Conservation (phyloP, 1,284 basidiomycete species). For the Boletus hoseneyae region DNA sequence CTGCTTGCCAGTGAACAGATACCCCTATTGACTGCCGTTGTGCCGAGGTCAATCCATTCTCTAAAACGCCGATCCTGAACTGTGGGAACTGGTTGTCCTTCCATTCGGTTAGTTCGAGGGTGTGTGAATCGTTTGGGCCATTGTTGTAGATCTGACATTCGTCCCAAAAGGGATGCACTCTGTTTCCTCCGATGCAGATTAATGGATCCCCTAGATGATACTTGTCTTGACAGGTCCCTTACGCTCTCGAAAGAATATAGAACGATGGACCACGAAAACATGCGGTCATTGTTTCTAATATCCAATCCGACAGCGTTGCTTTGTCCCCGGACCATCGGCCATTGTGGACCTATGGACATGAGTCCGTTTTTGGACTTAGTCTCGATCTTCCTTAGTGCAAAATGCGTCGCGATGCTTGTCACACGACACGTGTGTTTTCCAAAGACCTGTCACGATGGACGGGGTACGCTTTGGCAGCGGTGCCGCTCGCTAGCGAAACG, state of each 20-base stretch:
- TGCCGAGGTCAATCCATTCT: not conserved
- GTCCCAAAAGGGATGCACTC: no score
- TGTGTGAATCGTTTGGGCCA: not conserved
- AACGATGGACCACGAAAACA: not conserved
- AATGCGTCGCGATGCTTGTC: no score
- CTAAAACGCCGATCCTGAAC: not conserved
- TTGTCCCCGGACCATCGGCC: conserved; percentile 4
- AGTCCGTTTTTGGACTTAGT: not conserved
- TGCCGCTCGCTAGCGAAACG: not conserved
- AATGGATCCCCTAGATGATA: no score
- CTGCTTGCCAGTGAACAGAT: no score
- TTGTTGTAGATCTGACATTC: no score
- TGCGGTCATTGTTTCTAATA: not conserved
- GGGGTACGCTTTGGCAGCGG: not conserved
- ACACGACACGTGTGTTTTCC: not conserved
- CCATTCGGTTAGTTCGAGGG: no score
- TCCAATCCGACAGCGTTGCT: conserved; percentile 3
- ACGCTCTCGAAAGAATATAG: not conserved
- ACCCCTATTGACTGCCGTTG: no score
- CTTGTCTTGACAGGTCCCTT: no score
- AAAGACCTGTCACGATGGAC: not conserved
- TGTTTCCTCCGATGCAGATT: no score
- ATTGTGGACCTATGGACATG: conserved; percentile 2
- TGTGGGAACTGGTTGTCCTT: no score
- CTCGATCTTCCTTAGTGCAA: not conserved